Evolutionary conservation across 179 eudicot species (phyloP).

Genomic region (Pouteria campechiana): DNA sequence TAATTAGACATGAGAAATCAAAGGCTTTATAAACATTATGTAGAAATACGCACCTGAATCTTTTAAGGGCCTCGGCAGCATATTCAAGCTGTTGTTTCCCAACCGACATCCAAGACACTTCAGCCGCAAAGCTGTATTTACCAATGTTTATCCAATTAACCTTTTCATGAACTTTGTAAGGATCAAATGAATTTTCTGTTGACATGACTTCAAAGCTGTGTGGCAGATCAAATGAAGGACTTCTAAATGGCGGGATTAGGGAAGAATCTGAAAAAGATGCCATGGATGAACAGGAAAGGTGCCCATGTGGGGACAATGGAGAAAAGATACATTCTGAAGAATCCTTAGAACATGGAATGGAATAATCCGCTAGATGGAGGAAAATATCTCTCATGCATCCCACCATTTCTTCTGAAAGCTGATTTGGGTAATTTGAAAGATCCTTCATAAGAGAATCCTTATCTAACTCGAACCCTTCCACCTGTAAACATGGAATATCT

Average conservation of each 20-base stretch:
- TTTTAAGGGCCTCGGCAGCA: conserved; percentile 12
- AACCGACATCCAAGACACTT: conserved; percentile 16
- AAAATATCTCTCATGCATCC: conserved; percentile 10
- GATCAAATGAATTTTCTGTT: conserved; percentile 5
- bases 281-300: conserved; percentile 8
- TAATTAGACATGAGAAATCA: too few relatives aligned
- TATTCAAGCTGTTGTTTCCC: conserved; percentile 13
- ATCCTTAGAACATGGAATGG: neutral
- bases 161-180: conserved; percentile 8
- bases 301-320: conserved; percentile 8
- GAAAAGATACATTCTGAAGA: neutral
- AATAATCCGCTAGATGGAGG: conserved; percentile 8
- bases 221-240: conserved; percentile 7
- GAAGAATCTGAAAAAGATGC: conserved; percentile 8
- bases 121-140: conserved; percentile 8
- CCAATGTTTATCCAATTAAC: conserved; percentile 13
- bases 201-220: conserved; percentile 5
- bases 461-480: too few relatives aligned
- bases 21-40: too few relatives aligned
- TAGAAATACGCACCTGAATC: conserved; percentile 5
- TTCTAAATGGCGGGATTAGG: conserved; percentile 5
- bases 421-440: conserved; percentile 9
- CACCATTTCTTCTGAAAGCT: conserved; percentile 13
- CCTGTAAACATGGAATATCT: too few relatives aligned
- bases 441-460: too few relatives aligned